These are phyloP conservation scores for Lactarius trivialis DNA, from an alignment of 768 basidiomycete species.

Conservation along the genomic window DNA sequence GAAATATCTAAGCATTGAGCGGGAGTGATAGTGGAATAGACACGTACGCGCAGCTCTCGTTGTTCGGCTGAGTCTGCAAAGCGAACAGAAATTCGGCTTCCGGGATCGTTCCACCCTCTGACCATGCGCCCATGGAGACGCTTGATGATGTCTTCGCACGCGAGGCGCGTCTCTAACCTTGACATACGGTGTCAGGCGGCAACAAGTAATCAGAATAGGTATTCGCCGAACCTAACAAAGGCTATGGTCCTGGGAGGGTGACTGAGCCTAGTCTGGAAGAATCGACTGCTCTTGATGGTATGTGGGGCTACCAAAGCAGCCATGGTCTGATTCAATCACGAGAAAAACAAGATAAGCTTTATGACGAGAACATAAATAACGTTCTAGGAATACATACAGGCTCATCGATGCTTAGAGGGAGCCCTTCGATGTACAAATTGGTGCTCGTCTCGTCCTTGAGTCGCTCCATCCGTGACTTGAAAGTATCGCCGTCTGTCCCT, in stretches of 20 bases:
- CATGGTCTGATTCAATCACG: conserved; percentile 41
- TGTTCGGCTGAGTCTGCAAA: conserved; percentile 78
- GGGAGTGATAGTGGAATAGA: not conserved
- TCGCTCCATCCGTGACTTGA: conserved; percentile 77
- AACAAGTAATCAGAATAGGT: not conserved
- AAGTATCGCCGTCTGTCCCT: conserved; percentile 32
- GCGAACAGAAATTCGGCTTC: conserved; percentile 70
- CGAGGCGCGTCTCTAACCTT: conserved; percentile 63
- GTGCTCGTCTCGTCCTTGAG: conserved; percentile 60
- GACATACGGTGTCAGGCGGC: conserved; percentile 3
- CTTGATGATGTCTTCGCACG: conserved; percentile 73
- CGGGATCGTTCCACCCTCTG: conserved; percentile 69
- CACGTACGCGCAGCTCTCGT: conserved; percentile 62
- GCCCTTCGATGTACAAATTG: conserved; percentile 78
- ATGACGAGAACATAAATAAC: not conserved
- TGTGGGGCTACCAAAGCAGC: conserved; percentile 61
- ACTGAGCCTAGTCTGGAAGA: conserved; percentile 74
- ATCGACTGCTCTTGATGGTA: conserved; percentile 66
- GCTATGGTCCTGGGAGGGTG: conserved; percentile 75
- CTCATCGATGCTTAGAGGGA: conserved; percentile 66
- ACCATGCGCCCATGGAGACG: conserved; percentile 76
- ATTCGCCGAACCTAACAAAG: conserved; percentile 57
- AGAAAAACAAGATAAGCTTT: not conserved
- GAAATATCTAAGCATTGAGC: not conserved
- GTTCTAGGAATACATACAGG: conserved; percentile 34